phyloP scores from a whole-genome alignment of 139 green algal species.

The Closterium sp. region DNA sequence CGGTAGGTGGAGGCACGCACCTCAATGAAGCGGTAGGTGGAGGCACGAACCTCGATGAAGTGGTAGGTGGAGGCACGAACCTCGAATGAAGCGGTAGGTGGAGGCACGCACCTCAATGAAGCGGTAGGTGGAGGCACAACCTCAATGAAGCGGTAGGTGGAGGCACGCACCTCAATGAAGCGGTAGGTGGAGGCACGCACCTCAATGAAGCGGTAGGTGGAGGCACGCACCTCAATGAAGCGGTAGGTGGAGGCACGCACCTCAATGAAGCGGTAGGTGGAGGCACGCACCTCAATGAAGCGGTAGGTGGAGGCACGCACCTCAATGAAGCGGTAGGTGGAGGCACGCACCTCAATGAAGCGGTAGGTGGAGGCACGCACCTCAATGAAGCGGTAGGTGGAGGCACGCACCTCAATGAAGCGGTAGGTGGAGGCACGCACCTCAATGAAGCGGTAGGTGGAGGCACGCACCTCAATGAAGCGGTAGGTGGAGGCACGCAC shows the following conservation, averaged over 20 bases:
- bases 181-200: slow-evolving; percentile 4
- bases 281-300: neutral
- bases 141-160: no score
- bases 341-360: neutral
- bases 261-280: no score
- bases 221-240: neutral
- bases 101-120: neutral
- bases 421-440: slow-evolving; percentile 4
- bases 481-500: slow-evolving; percentile 4
- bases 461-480: neutral
- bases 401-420: neutral
- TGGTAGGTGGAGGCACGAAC: neutral
- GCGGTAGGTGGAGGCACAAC: slow-evolving; percentile 1
- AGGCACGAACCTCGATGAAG: no score
- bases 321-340: no score
- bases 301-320: slow-evolving; percentile 4
- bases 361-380: slow-evolving; percentile 4
- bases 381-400: no score
- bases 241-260: slow-evolving; percentile 4
- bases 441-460: no score
- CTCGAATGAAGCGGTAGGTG: slow-evolving; percentile 6
- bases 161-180: neutral
- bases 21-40: slow-evolving; percentile 6
- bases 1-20: neutral
- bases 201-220: no score